A percentile compares a stretch with the other conserved stretches of the same genome.
Evolutionary conservation across 2,329 filamentous ascomycete species (phyloP).

Genomic region (Penicillium sp.): DNA sequence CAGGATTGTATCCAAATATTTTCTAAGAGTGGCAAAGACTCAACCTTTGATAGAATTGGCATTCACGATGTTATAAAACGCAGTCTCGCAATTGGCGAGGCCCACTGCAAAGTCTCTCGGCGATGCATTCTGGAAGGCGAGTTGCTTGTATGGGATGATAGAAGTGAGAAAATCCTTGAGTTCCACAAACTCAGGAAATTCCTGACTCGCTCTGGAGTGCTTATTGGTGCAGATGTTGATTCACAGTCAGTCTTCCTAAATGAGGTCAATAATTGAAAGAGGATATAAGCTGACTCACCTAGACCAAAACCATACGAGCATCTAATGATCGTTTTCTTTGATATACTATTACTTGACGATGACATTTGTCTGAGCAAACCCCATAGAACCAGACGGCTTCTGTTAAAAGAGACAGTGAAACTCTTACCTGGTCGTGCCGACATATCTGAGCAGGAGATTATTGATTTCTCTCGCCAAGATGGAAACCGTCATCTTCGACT

Average conservation of each 20-base stretch:
- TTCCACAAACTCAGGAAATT: conserved; percentile 84
- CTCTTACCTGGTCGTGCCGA: conserved; percentile 60
- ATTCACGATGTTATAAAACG: conserved; percentile 62
- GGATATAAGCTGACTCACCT: neutral
- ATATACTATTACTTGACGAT: conserved; percentile 56
- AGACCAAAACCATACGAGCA: conserved; percentile 52
- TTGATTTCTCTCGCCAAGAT: conserved; percentile 59
- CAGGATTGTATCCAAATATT: conserved; percentile 68
- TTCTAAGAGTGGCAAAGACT: conserved; percentile 89
- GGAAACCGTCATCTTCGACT: conserved; percentile 56
- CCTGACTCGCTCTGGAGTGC: conserved; percentile 66
- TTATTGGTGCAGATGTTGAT: conserved; percentile 64
- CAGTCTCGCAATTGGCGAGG: conserved; percentile 59
- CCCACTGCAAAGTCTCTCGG: conserved; percentile 56
- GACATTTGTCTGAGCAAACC: conserved; percentile 47
- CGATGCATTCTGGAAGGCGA: conserved; percentile 82
- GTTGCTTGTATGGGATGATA: conserved; percentile 71
- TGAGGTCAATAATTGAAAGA: conserved; percentile 16
- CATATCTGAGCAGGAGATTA: conserved; percentile 61
- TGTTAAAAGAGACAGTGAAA: conserved; percentile 55
- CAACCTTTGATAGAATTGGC: conserved; percentile 64
- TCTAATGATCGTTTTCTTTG: conserved; percentile 60
- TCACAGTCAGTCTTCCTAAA: conserved; percentile 52
- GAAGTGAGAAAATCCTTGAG: conserved; percentile 60
- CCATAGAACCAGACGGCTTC: conserved; percentile 40